Percentiles rank a stretch among this genome's conserved stretches.
Conservation (phyloP, 306 rosid species). For the Vigna nakashimae region DNA sequence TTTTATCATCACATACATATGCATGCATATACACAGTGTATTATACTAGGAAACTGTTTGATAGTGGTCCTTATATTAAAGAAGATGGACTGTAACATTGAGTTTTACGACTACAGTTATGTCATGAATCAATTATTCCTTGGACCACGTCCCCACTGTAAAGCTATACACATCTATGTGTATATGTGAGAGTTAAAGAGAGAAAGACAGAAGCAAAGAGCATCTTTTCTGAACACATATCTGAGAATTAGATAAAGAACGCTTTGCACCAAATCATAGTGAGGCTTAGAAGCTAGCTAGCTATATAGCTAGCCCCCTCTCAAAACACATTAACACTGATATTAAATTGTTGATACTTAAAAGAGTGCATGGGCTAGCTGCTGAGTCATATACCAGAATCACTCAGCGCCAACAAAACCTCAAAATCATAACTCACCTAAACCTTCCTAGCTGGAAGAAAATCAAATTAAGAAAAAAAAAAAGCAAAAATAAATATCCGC, state of each 20-base stretch:
- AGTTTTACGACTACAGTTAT: conserved; percentile 33
- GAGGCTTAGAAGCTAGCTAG: conserved; percentile 39
- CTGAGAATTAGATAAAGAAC: conserved; percentile 40
- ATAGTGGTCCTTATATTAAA: conserved; percentile 46
- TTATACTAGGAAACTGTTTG: background rate
- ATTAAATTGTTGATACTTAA: conserved; percentile 47
- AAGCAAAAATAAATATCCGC: conserved; percentile 30
- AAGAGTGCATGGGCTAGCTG: conserved; percentile 49
- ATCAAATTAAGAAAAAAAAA: conserved; percentile 19
- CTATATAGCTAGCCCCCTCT: background rate
- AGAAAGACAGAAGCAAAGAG: conserved; percentile 36
- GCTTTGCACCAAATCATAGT: conserved; percentile 38
- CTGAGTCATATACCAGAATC: conserved; percentile 42
- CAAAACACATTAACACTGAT: conserved; percentile 47
- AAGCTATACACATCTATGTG: conserved; percentile 22
- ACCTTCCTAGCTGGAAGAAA: conserved; percentile 41
- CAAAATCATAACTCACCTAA: conserved; percentile 45
- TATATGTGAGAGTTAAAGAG: conserved; percentile 36
- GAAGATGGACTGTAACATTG: conserved; percentile 19
- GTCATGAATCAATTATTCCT: conserved; percentile 49
- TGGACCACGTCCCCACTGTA: conserved; percentile 56
- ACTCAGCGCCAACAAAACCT: conserved; percentile 43
- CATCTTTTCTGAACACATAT: conserved; percentile 40
- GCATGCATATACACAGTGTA: background rate
- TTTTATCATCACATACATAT: background rate